Conservation (phyloP, 345 rosid species). For the Citrus cavaleriei region DNA sequence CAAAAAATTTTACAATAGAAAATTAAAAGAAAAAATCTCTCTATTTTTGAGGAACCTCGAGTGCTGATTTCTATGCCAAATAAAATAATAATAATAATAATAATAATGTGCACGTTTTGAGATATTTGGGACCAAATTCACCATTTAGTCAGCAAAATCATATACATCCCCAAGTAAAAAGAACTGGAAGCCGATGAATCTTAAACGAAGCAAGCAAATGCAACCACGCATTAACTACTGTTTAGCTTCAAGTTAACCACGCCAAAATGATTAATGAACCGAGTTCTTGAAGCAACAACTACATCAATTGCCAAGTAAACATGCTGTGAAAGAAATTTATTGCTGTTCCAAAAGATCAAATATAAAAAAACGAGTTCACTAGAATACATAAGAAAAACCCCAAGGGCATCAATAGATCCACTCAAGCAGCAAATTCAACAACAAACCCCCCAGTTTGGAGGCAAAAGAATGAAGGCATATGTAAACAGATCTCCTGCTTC, state of each 20-base stretch:
- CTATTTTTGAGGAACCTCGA: slow-evolving; percentile 38
- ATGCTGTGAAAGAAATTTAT: neutral
- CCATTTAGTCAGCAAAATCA: neutral
- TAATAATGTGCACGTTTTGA: neutral
- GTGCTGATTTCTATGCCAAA: slow-evolving; percentile 23
- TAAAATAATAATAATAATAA: neutral
- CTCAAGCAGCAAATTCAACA: slow-evolving; percentile 3
- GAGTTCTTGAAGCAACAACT: neutral
- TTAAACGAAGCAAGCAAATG: neutral
- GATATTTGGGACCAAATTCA: neutral
- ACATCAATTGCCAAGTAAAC: neutral
- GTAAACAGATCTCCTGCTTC: neutral
- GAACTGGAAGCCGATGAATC: no score
- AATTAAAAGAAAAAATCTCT: neutral
- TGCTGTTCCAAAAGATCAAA: neutral
- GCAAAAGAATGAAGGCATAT: slow-evolving; percentile 5
- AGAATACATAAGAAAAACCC: neutral
- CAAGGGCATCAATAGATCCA: neutral
- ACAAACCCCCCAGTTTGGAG: neutral
- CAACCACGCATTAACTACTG: neutral
- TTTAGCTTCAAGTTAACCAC: neutral
- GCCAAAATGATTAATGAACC: neutral
- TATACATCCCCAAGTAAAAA: no score
- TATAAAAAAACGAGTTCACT: neutral
- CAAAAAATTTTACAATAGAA: neutral